A percentile compares a stretch with the other conserved stretches of the same genome.
phyloP scores from a whole-genome alignment of 371 early-diverging fungal species.

The Mortierella sp. region DNA sequence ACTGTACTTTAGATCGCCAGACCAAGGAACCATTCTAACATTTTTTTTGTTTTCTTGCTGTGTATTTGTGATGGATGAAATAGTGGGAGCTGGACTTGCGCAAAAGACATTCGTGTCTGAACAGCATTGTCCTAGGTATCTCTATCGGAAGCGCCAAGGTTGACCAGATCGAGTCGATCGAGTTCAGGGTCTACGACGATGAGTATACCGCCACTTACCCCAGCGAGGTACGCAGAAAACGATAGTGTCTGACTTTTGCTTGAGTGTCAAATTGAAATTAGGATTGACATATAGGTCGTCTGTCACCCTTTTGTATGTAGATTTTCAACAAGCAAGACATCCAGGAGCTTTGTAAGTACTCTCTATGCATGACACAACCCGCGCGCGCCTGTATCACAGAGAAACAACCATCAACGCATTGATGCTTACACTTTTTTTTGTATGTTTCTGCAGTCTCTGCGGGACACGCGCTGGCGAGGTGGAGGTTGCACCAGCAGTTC shows the following conservation, averaged over 20 bases:
- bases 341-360: neutral
- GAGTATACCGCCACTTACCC: neutral
- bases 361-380: neutral
- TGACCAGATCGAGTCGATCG: constrained; percentile 5
- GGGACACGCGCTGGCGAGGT: neutral
- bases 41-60: neutral
- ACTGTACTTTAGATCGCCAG: too few species aligned
- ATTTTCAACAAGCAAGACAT: neutral
- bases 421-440: neutral
- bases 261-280: too few species aligned
- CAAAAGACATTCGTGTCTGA: neutral
- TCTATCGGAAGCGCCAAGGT: neutral
- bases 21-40: too few species aligned
- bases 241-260: too few species aligned
- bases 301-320: too few species aligned
- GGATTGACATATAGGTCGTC: too few species aligned
- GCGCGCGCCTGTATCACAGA: too few species aligned
- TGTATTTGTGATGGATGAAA: neutral
- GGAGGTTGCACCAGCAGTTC: neutral
- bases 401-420: too few species aligned
- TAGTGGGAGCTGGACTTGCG: constrained; percentile 5
- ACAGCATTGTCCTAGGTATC: neutral
- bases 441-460: neutral
- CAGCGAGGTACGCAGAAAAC: neutral
- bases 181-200: neutral